Conservation (phyloP, 352 stramenopile genomes). For the Phytophthora meadii region DNA sequence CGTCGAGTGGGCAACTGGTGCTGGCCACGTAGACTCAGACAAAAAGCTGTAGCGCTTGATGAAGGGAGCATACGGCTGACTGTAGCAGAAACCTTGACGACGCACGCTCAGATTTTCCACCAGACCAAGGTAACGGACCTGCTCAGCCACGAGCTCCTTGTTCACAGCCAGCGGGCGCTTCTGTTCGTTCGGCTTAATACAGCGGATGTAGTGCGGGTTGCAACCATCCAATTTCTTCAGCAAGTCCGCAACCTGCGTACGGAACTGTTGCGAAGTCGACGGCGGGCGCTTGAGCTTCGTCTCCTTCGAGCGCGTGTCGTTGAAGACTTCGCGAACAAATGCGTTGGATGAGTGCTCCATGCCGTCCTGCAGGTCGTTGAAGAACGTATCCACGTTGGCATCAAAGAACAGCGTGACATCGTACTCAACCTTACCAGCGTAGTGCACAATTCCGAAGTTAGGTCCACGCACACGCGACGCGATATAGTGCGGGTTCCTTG, state of each 20-base stretch:
- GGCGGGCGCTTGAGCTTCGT: constrained; percentile 87
- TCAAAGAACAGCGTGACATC: constrained; percentile 88
- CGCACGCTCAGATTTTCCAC: constrained; percentile 87
- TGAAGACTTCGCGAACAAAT: constrained; percentile 83
- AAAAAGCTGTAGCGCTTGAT: constrained; percentile 89
- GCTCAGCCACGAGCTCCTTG: constrained; percentile 71
- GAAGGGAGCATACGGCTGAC: constrained; percentile 79
- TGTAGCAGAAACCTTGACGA: constrained; percentile 88
- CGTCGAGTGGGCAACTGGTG: constrained; percentile 68
- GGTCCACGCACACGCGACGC: constrained; percentile 71
- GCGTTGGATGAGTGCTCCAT: constrained; percentile 77
- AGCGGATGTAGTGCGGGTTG: constrained; percentile 92
- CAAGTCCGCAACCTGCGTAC: constrained; percentile 77
- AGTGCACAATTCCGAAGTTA: constrained; percentile 85
- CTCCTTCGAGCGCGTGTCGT: constrained; percentile 79
- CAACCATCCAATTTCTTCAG: constrained; percentile 88
- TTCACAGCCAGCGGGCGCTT: constrained; percentile 81
- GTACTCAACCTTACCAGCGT: constrained; percentile 89
- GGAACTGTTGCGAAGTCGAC: constrained; percentile 88
- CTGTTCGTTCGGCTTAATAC: constrained; percentile 92
- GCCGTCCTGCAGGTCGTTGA: constrained; percentile 78
- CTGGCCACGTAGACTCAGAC: constrained; percentile 78
- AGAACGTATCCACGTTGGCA: constrained; percentile 87
- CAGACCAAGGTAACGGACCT: constrained; percentile 83
- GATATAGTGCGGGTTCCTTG: constrained; percentile 78